Conservation (phyloP, 202 grass and related monocot species). For the Setaria viridis region DNA sequence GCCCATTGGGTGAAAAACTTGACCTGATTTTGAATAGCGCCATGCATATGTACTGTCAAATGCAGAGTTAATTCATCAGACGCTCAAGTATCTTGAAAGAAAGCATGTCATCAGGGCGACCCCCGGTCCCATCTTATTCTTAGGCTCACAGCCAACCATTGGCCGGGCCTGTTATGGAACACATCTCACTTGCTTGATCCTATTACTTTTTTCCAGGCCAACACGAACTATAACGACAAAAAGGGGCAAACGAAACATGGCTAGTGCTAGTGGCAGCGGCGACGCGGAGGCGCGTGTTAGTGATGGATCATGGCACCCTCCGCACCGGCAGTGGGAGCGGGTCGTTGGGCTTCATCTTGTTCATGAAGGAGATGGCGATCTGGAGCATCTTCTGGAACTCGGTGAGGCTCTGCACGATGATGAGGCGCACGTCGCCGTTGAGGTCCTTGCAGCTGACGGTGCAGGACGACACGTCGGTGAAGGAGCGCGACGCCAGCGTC, state of each 20-base stretch:
- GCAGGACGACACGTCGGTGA: slow-evolving; percentile 45
- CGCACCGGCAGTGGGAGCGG: not conserved
- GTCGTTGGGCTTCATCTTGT: slow-evolving; percentile 12
- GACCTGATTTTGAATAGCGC: too few species aligned
- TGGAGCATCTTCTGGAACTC: slow-evolving; percentile 62
- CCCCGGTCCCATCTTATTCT: too few species aligned
- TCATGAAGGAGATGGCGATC: slow-evolving; percentile 48
- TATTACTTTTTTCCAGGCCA: too few species aligned
- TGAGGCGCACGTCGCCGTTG: slow-evolving; percentile 41
- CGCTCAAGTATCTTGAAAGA: too few species aligned
- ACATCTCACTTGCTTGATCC: not conserved
- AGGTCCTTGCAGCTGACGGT: slow-evolving; percentile 43
- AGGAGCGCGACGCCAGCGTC: slow-evolving; percentile 33
- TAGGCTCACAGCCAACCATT: not conserved
- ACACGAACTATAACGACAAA: not conserved
- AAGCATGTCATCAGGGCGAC: too few species aligned
- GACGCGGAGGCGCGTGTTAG: too few species aligned
- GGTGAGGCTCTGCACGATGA: slow-evolving; percentile 43
- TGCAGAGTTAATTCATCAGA: too few species aligned
- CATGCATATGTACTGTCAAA: too few species aligned
- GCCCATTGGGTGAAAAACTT: too few species aligned
- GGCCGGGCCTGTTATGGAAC: not conserved
- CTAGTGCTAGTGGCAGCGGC: too few species aligned
- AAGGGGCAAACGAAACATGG: not conserved
- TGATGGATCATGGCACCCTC: not conserved